Evolutionary conservation across 2,329 filamentous ascomycete genomes (phyloP).

Genomic region (Pseudodiploospora longispora): DNA sequence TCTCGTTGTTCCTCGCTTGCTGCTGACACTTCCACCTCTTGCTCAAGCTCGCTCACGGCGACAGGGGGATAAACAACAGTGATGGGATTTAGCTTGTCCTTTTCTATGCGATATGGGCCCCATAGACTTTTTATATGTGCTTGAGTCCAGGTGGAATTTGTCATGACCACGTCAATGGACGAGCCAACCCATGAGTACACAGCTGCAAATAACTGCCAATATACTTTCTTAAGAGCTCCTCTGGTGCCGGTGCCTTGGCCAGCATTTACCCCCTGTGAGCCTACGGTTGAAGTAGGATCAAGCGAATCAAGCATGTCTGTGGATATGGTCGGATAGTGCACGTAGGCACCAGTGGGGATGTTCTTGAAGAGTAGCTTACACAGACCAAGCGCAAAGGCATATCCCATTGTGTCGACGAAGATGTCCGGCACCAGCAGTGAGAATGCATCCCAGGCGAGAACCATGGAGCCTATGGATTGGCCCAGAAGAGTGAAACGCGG

Average conservation of each 20-base stretch:
- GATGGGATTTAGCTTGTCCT: constrained; percentile 45
- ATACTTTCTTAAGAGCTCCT: constrained; percentile 65
- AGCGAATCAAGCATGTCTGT: constrained; percentile 93
- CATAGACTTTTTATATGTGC: constrained; percentile 73
- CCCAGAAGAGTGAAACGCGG: constrained; percentile 87
- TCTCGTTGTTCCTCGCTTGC: constrained; percentile 63
- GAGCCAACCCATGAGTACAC: constrained; percentile 78
- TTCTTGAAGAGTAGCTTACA: constrained; percentile 72
- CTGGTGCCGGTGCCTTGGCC: constrained; percentile 67
- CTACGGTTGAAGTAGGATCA: constrained; percentile 50
- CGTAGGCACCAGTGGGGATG: constrained; percentile 84
- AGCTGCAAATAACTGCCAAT: constrained; percentile 80
- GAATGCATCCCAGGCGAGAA: constrained; percentile 89
- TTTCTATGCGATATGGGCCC: constrained; percentile 48
- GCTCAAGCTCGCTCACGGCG: constrained; percentile 75
- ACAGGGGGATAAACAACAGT: constrained; percentile 85
- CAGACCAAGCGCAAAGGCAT: constrained; percentile 80
- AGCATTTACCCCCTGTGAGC: constrained; percentile 68
- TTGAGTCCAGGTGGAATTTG: constrained; percentile 93
- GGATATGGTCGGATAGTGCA: constrained; percentile 96
- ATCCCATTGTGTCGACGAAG: constrained; percentile 97
- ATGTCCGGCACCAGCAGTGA: constrained; percentile 86
- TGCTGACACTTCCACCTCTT: constrained; percentile 62
- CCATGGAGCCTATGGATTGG: constrained; percentile 82
- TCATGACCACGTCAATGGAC: constrained; percentile 89